Conservation (phyloP, 257 asterid genomes). For the Petunia axillaris region DNA sequence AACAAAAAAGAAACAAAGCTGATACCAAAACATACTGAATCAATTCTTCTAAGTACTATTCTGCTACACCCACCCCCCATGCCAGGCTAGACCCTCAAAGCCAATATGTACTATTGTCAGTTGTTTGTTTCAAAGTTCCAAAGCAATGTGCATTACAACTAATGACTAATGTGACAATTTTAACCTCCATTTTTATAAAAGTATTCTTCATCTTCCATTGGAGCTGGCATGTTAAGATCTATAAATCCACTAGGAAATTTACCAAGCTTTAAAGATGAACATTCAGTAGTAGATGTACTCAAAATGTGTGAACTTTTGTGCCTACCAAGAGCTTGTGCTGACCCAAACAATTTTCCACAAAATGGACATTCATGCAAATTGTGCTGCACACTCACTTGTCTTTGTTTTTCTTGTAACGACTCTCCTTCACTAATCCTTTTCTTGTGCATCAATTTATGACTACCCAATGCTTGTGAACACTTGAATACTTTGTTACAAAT, state of each 20-base stretch:
- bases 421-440: slow-evolving; percentile 32
- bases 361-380: slow-evolving; percentile 50
- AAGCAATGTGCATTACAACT: too few species aligned
- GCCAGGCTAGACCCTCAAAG: too few species aligned
- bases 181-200: too few species aligned
- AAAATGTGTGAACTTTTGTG: slow-evolving; percentile 55
- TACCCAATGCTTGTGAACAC: slow-evolving; percentile 51
- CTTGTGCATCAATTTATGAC: slow-evolving; percentile 41
- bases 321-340: slow-evolving; percentile 70
- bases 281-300: not conserved
- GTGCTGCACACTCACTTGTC: not conserved
- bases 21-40: too few species aligned
- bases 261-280: slow-evolving; percentile 11
- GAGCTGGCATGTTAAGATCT: slow-evolving; percentile 51
- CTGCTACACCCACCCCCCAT: too few species aligned
- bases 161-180: too few species aligned
- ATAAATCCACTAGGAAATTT: slow-evolving; percentile 28
- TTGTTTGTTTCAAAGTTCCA: too few species aligned
- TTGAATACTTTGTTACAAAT: slow-evolving; percentile 40
- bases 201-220: slow-evolving; percentile 39
- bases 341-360: slow-evolving; percentile 52
- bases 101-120: too few species aligned
- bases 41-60: too few species aligned
- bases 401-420: not conserved
- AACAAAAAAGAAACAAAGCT: too few species aligned